A percentile compares a stretch with the other conserved stretches of the same genome.
These are phyloP conservation scores for Ustilago vetiveriae DNA, from an alignment of 1,284 basidiomycete species.

Conservation along the genomic window DNA sequence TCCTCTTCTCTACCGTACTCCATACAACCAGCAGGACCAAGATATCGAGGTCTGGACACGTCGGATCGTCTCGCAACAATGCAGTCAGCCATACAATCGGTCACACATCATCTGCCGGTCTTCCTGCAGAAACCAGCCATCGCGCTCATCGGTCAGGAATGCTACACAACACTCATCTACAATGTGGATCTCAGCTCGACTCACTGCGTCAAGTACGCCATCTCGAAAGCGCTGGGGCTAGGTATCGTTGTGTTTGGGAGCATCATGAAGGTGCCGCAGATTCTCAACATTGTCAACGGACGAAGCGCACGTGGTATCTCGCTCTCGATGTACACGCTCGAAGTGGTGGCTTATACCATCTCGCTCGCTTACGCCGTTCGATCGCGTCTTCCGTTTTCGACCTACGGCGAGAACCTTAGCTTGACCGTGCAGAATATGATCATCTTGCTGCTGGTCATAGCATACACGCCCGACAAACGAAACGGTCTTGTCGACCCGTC, in stretches of 20 bases:
- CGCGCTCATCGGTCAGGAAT: slow-evolving; percentile 81
- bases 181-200: slow-evolving; percentile 84
- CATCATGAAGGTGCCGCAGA: slow-evolving; percentile 95
- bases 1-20: too few species aligned
- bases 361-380: slow-evolving; percentile 82
- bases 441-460: slow-evolving; percentile 63
- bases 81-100: slow-evolving; percentile 68
- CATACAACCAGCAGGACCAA: too few species aligned
- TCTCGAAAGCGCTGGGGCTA: slow-evolving; percentile 91
- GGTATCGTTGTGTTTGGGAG: slow-evolving; percentile 92
- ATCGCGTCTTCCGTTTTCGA: slow-evolving; percentile 87
- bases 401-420: slow-evolving; percentile 75
- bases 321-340: slow-evolving; percentile 70
- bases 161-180: slow-evolving; percentile 88
- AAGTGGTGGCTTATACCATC: slow-evolving; percentile 86
- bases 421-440: slow-evolving; percentile 66
- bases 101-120: slow-evolving; percentile 75
- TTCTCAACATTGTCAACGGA: slow-evolving; percentile 71
- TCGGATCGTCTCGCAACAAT: slow-evolving; percentile 28
- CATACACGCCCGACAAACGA: slow-evolving; percentile 47
- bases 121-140: slow-evolving; percentile 82
- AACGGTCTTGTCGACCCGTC: slow-evolving; percentile 36
- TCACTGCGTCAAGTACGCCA: slow-evolving; percentile 85
- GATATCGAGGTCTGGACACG: too few species aligned
- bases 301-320: slow-evolving; percentile 83